These are phyloP conservation scores for Vitis cinerea DNA, from an alignment of 164 flowering plant species.

Conservation along the genomic window DNA sequence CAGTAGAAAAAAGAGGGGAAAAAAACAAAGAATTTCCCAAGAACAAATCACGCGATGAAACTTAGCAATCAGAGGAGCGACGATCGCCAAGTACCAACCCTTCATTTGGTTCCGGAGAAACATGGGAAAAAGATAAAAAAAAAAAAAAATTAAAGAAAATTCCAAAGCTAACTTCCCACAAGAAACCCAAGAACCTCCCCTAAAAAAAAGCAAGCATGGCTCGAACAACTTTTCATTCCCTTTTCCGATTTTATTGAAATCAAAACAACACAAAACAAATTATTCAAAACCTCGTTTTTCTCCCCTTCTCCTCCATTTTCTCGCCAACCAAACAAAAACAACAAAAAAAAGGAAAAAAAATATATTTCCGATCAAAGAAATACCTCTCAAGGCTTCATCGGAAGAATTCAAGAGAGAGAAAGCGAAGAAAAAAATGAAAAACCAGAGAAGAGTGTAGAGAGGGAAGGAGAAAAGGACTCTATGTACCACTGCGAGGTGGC, in stretches of 20 bases:
- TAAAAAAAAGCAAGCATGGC: no score
- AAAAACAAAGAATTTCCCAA: no score
- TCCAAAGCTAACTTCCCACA: no score
- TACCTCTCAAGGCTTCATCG: not conserved
- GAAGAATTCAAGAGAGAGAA: not conserved
- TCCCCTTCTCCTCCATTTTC: not conserved
- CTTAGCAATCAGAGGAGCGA: no score
- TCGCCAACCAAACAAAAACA: not conserved
- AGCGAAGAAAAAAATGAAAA: not conserved
- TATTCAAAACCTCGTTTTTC: not conserved
- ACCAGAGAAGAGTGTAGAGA: not conserved
- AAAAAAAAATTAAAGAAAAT: no score
- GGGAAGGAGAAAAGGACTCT: not conserved
- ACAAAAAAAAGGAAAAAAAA: not conserved
- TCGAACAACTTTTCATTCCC: no score
- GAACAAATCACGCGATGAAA: no score
- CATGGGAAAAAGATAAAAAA: no score
- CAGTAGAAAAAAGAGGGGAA: no score
- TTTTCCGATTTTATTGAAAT: not conserved
- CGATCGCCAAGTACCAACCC: no score
- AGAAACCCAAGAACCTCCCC: no score
- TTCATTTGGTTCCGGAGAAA: no score
- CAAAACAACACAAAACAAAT: not conserved
- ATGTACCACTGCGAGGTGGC: not conserved
- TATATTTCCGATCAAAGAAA: not conserved